Conservation (phyloP, 2,329 filamentous ascomycete genomes). For the Fragosphaeria purpurea region DNA sequence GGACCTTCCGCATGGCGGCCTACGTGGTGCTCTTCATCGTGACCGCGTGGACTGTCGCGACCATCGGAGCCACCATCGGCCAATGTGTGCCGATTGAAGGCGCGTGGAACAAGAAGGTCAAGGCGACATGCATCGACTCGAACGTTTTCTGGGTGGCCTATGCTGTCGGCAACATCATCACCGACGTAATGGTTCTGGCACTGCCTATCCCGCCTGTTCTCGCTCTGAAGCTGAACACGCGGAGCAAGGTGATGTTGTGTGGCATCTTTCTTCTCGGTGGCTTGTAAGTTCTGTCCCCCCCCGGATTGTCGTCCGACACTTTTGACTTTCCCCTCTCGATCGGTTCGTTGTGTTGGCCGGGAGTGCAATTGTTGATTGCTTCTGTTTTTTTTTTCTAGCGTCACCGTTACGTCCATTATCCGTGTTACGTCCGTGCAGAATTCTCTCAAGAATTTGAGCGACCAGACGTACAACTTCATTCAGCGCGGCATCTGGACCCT, state of each 20-base stretch:
- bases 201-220: slow-evolving; percentile 38
- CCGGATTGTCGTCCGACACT: no score
- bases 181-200: slow-evolving; percentile 34
- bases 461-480: slow-evolving; percentile 10
- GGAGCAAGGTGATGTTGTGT: slow-evolving; percentile 31
- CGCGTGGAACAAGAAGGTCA: slow-evolving; percentile 33
- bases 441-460: slow-evolving; percentile 8
- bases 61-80: slow-evolving; percentile 34
- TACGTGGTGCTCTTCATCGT: slow-evolving; percentile 32
- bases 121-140: slow-evolving; percentile 34
- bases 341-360: background rate
- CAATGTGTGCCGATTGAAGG: slow-evolving; percentile 39
- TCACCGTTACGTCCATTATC: slow-evolving; percentile 7
- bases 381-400: background rate
- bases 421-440: slow-evolving; percentile 9
- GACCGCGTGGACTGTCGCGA: slow-evolving; percentile 34
- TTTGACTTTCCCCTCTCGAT: no score
- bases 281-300: slow-evolving; percentile 23
- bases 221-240: slow-evolving; percentile 30
- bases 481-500: slow-evolving; percentile 15
- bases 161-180: slow-evolving; percentile 35
- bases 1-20: slow-evolving; percentile 34
- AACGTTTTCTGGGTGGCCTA: slow-evolving; percentile 40
- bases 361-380: background rate
- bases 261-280: slow-evolving; percentile 32